Evolutionary conservation across 2,329 filamentous ascomycete genomes (phyloP), one percentile per base, ranked within the genome.

Genomic region (Paecilomyces niveus): DNA sequence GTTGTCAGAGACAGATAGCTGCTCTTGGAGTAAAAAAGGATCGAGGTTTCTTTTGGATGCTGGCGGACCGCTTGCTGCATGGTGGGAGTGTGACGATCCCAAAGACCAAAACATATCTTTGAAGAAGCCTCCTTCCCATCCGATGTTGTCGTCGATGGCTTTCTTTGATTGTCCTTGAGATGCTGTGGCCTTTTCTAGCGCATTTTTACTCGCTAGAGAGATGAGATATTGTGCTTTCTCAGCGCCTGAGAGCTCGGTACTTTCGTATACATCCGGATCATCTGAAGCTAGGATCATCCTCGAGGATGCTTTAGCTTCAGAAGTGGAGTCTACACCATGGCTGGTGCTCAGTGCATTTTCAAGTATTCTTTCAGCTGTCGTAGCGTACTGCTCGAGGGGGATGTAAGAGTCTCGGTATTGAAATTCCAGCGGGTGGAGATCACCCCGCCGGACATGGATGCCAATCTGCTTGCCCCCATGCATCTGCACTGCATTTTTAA

Each of bases 81-180:
- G 72, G 18, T 64, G 73, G 13, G 73, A 77, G 67, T 72, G 79
- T 53, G 74, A 69, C n/a, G 75, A 70, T 3, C 89, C 91, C 0
- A 95, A 78, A 55, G 86, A 88, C 85, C 89, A 92, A 74, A 95
- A 95, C 74, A 94, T 87, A 66, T 85, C 83, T 13, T 83, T 82
- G 74, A 89, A 95, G 78, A 95, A 96, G 1, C 91, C 91, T 18
- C 91, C 90, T 71, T 95, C 90, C 90, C 90, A 95, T 31, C 90
- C 91, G 49, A 90, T 86, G 1, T 86, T 83, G 68, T 92, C 87
- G 59, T 92, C 89, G 35, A 89, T 82, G 39, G 50, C 29, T 21
- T 24, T 52, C 54, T 52, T 50, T 33, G 57, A 26, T 13, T 58
- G 29, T 18, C 53, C 56, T 9, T 55, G 33, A 2, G 58, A 52